Evolutionary conservation across 2,329 filamentous ascomycete species (phyloP), one percentile per base, ranked within the genome.

Genomic region (Uncinocarpus reesii): DNA sequence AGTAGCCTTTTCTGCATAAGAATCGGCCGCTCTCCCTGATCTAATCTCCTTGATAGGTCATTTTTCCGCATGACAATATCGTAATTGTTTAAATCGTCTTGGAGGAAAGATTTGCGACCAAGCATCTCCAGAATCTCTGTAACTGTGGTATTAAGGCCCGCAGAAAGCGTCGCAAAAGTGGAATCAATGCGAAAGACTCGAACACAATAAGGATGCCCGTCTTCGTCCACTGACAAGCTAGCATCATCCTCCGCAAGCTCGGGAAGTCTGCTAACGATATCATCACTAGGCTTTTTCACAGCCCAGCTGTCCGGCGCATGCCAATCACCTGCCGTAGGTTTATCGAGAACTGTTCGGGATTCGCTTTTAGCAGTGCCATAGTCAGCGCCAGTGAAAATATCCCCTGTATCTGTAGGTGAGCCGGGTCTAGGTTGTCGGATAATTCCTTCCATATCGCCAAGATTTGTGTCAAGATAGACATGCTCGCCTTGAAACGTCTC

Each of bases 241-340:
- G 76, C 71, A 47, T 90, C 84, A 47, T 86, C 83, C 56, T 87
- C 81, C 6, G 77, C 78, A 37, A 74, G 74, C 52, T 62, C 59
- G n/a, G 65, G 62, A 20, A 66, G 54, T 26, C 55, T 51, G 16
- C 59, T 54, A 13, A 62, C 57, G n/a, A 61, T 51, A 35, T 69
- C 66, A 20, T 70, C 67, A 32, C 59, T 59, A 32, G 71, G 67
- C 50, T 80, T 81, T 56, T 85, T 86, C 21, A 96, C 90, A 43
- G 86, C 88, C 92, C 92, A 98, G 63, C 89, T 95, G 64, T 96
- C 90, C 1, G 92, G 90, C 2, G 89, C 89, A 64, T 93, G 86
- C 90, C 90, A 98, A 2, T 79, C 79, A 1, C 81, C 80, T 32
- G 63, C 67, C 42, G 29, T 23, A 21, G 41, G 5, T 13, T 26